Evolutionary conservation across 2,329 filamentous ascomycete genomes (phyloP).

Genomic region (Aspergillus tubingensis): DNA sequence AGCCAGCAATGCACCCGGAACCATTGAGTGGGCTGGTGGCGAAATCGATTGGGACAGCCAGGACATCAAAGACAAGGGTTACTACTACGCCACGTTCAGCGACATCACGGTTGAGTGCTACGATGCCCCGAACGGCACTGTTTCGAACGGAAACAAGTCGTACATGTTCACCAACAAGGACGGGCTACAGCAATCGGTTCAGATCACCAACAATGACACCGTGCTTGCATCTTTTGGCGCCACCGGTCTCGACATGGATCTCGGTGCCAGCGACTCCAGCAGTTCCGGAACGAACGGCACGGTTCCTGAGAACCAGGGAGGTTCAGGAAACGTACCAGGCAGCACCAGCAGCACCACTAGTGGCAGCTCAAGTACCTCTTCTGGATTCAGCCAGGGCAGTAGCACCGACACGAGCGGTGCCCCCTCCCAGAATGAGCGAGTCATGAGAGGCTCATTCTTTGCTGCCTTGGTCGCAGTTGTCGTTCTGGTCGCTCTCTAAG

Average conservation of each 20-base stretch:
- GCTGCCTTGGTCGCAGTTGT: constrained; percentile 50
- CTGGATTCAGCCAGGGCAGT: constrained; percentile 36
- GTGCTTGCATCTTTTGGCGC: constrained; percentile 76
- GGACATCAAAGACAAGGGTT: constrained; percentile 79
- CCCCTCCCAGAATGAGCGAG: constrained; percentile 40
- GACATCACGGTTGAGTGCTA: constrained; percentile 86
- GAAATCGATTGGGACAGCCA: constrained; percentile 79
- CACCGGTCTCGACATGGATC: constrained; percentile 73
- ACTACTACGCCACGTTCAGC: constrained; percentile 81
- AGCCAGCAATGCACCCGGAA: constrained; percentile 75
- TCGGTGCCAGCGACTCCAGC: constrained; percentile 21
- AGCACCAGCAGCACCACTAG: constrained; percentile 20
- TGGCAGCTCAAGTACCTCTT: constrained; percentile 23
- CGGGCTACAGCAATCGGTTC: constrained; percentile 75
- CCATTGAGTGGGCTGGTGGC: constrained; percentile 89
- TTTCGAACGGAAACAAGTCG: constrained; percentile 59
- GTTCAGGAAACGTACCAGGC: constrained; percentile 31
- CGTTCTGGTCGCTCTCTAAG: constrained; percentile 48
- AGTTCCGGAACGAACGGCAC: constrained; percentile 23
- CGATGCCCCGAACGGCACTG: constrained; percentile 71
- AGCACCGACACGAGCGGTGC: constrained; percentile 29
- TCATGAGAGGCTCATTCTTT: constrained; percentile 49
- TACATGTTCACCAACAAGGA: constrained; percentile 71
- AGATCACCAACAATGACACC: constrained; percentile 73
- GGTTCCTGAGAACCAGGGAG: constrained; percentile 37